Evolutionary conservation across 1,139 yeast genomes (phyloP).

Genomic region (Taphrina pruni): DNA sequence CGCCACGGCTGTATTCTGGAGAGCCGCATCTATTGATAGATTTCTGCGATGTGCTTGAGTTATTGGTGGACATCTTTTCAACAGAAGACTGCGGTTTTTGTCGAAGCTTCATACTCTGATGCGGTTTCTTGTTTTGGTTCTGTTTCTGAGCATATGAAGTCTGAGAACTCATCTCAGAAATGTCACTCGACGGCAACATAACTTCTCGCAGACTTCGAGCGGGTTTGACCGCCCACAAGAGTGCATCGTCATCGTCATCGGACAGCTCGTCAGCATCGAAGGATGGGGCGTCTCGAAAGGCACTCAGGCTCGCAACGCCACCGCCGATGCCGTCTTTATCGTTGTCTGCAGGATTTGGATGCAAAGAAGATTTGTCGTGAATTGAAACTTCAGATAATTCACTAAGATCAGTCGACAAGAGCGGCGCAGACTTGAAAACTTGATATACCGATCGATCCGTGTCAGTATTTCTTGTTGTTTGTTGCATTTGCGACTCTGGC

Average conservation of each 20-base stretch:
- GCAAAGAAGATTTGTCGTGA: background rate
- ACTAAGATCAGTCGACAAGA: background rate
- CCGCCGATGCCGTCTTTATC: background rate
- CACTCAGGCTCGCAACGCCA: background rate
- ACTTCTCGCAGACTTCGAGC: conserved; percentile 44
- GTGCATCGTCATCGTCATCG: conserved; percentile 57
- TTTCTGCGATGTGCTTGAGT: background rate
- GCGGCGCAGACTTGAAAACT: too few relatives aligned
- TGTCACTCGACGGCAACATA: background rate
- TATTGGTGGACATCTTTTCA: background rate
- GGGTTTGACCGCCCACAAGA: conserved; percentile 66
- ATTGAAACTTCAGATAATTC: background rate
- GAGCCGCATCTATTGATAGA: conserved; percentile 3
- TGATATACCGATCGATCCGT: background rate
- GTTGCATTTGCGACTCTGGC: background rate
- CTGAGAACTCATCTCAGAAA: background rate
- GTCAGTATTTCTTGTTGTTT: background rate
- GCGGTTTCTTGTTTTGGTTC: background rate
- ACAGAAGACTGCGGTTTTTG: conserved; percentile 1
- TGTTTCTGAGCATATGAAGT: background rate
- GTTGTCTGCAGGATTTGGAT: background rate
- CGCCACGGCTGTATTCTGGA: conserved; percentile 34
- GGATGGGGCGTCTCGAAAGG: conserved; percentile 69
- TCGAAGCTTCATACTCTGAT: conserved; percentile 32
- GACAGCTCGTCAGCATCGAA: conserved; percentile 54